Percentiles rank a stretch among this genome's conserved stretches.
Evolutionary conservation across 2,329 filamentous ascomycete species (phyloP).

Genomic region (Aspergillus sp.): DNA sequence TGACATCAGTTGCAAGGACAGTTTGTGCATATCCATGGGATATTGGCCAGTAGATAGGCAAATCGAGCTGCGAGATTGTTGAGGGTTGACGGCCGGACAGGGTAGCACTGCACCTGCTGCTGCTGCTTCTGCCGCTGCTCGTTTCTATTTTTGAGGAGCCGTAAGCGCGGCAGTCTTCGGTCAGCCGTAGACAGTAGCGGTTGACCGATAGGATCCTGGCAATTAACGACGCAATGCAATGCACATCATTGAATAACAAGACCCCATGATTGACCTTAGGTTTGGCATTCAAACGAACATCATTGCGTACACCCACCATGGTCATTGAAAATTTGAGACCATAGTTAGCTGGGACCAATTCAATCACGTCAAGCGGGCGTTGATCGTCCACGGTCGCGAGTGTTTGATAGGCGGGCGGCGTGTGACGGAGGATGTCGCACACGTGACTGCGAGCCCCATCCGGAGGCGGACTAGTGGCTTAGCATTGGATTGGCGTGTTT

Average conservation of each 20-base stretch:
- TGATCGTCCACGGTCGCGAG: neutral
- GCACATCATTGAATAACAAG: neutral
- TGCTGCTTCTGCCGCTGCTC: neutral
- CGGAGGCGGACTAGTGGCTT: slow-evolving; percentile 21
- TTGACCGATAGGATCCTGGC: neutral
- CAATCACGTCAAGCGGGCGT: neutral
- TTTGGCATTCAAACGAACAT: too few species aligned
- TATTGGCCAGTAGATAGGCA: neutral
- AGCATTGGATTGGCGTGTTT: slow-evolving; percentile 32
- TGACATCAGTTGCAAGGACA: neutral
- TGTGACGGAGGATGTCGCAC: slow-evolving; percentile 5
- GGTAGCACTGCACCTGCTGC: neutral
- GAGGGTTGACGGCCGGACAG: neutral
- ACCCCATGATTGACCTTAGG: neutral
- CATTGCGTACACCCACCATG: too few species aligned
- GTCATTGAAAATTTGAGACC: neutral
- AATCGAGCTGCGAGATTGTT: neutral
- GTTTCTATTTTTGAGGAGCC: slow-evolving; percentile 3
- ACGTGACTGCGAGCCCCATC: slow-evolving; percentile 13
- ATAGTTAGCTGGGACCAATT: neutral
- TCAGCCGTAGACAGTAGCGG: neutral
- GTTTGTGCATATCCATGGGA: neutral
- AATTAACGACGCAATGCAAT: slow-evolving; percentile 1
- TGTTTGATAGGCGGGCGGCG: neutral
- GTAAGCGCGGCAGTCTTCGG: neutral